A percentile compares a stretch with the other conserved stretches of the same genome.
phyloP scores from a whole-genome alignment of 2,329 filamentous ascomycete genomes.

The Fusarium piperis region DNA sequence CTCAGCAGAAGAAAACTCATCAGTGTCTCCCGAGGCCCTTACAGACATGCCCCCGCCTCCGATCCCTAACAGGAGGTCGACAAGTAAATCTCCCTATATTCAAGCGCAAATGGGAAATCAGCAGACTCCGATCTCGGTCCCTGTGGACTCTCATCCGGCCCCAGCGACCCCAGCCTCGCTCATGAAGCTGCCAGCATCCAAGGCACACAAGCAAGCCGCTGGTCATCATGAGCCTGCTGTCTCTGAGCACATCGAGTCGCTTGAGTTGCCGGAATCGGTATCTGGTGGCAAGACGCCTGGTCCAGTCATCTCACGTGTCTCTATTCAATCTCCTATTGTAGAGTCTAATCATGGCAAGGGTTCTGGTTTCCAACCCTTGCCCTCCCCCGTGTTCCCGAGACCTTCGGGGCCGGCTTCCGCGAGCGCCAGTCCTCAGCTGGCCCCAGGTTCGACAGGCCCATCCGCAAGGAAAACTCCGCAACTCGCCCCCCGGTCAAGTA shows the following conservation, averaged over 20 bases:
- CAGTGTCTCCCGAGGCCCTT: constrained; percentile 70
- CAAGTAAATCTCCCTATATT: constrained; percentile 74
- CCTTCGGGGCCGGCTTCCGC: constrained; percentile 60
- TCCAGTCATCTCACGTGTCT: constrained; percentile 55
- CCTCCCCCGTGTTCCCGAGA: constrained; percentile 58
- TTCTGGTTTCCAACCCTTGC: constrained; percentile 58
- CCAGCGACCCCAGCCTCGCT: constrained; percentile 79
- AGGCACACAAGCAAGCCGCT: constrained; percentile 57
- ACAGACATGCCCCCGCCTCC: constrained; percentile 75
- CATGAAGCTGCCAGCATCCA: constrained; percentile 76
- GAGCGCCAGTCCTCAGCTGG: constrained; percentile 72
- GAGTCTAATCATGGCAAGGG: constrained; percentile 60
- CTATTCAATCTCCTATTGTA: constrained; percentile 47
- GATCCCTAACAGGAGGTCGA: constrained; percentile 71
- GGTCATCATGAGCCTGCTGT: constrained; percentile 53
- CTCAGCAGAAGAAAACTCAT: constrained; percentile 69
- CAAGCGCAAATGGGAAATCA: constrained; percentile 58
- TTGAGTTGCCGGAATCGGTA: constrained; percentile 78
- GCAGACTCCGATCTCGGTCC: constrained; percentile 36
- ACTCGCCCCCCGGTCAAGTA: constrained; percentile 65
- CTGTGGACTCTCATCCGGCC: constrained; percentile 49
- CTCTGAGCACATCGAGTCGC: constrained; percentile 65
- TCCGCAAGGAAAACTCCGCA: constrained; percentile 65
- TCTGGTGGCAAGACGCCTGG: constrained; percentile 44
- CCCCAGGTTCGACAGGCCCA: constrained; percentile 58